These are phyloP conservation scores for Starmera dryadoides DNA, from an alignment of 805 yeast species.

Conservation along the genomic window DNA sequence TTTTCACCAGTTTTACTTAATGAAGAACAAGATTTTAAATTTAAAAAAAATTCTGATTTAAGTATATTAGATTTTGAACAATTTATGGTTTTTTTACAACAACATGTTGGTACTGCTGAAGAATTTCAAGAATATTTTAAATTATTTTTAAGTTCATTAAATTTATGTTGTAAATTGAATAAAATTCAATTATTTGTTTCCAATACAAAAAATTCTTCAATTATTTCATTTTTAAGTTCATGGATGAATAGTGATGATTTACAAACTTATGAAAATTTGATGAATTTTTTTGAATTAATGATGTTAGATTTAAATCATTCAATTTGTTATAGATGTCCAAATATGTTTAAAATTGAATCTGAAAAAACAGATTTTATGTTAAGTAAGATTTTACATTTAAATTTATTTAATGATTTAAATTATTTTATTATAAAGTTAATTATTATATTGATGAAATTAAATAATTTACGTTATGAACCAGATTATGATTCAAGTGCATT, in stretches of 20 bases:
- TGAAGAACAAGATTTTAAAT: neutral
- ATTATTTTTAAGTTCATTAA: neutral
- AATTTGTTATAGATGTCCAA: slow-evolving; percentile 1
- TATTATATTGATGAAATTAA: slow-evolving; percentile 10
- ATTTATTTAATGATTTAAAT: slow-evolving; percentile 15
- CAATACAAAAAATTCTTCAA: neutral
- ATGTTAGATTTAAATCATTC: neutral
- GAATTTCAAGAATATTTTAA: neutral
- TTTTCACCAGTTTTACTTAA: neutral
- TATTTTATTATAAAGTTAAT: slow-evolving; percentile 11
- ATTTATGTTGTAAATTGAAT: neutral
- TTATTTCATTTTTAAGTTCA: neutral
- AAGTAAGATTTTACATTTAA: slow-evolving; percentile 9
- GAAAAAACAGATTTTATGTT: slow-evolving; percentile 6
- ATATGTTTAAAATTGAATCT: slow-evolving; percentile 3
- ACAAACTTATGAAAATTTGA: neutral
- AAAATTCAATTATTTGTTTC: neutral
- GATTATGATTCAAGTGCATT: slow-evolving; percentile 1
- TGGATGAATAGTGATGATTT: neutral
- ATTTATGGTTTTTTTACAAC: neutral
- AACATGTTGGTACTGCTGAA: neutral
- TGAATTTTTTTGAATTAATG: neutral
- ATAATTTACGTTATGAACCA: slow-evolving; percentile 9
- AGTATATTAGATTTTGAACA: neutral
- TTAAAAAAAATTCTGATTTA: neutral